Conservation (phyloP, 352 stramenopile species). For the Globisporangium alternatum region DNA sequence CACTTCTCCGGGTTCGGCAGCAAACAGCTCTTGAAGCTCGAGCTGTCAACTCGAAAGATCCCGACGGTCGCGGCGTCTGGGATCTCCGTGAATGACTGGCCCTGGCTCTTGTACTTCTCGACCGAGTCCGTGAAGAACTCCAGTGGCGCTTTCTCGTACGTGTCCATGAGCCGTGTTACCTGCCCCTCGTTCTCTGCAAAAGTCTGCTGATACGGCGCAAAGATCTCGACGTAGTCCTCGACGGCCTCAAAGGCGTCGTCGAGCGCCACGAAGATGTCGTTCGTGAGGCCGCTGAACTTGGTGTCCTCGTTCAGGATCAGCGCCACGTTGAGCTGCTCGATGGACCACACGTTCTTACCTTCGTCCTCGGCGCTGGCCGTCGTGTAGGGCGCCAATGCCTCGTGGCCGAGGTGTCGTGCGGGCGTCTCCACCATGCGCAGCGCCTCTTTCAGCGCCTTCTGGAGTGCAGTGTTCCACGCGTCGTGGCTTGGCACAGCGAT, state of each 20-base stretch:
- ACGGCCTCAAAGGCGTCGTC: constrained; percentile 81
- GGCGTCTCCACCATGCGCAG: constrained; percentile 88
- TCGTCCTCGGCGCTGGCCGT: constrained; percentile 82
- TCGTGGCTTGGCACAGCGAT: constrained; percentile 63
- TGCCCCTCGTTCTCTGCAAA: constrained; percentile 86
- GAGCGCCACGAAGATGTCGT: constrained; percentile 82
- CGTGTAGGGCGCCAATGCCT: constrained; percentile 74
- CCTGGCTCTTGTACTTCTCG: constrained; percentile 78
- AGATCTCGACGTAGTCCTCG: constrained; percentile 88
- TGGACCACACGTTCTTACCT: constrained; percentile 73
- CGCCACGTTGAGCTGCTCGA: constrained; percentile 76
- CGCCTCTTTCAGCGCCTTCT: constrained; percentile 79
- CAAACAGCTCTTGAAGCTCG: constrained; percentile 81
- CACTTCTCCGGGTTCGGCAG: constrained; percentile 89
- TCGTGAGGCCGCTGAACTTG: constrained; percentile 77
- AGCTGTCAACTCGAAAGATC: constrained; percentile 92
- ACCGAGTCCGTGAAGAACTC: constrained; percentile 83
- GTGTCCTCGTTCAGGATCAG: constrained; percentile 82
- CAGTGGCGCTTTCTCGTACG: constrained; percentile 67
- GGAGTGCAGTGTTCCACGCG: constrained; percentile 63
- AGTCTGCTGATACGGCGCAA: constrained; percentile 85
- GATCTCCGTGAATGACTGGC: constrained; percentile 80
- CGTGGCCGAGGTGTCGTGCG: constrained; percentile 76
- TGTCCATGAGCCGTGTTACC: constrained; percentile 52
- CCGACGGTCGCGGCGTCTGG: constrained; percentile 81